A percentile compares a stretch with the other conserved stretches of the same genome.
Evolutionary conservation across 495 filamentous ascomycete species (phyloP).

Genomic region (Penicilliopsis zonata): DNA sequence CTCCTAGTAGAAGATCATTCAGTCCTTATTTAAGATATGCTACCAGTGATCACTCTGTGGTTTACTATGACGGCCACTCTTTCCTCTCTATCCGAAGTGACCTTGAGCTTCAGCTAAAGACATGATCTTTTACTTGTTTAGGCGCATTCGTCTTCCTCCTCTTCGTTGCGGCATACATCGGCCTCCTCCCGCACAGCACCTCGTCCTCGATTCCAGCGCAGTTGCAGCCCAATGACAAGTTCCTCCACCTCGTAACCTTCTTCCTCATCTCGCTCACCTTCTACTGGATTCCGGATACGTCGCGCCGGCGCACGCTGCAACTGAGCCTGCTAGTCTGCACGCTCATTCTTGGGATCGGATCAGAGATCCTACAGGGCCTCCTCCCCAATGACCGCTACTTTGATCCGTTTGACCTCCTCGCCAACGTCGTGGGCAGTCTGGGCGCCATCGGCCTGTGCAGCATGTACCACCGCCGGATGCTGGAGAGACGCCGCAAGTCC

Average conservation of each 20-base stretch:
- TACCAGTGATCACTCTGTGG: no score
- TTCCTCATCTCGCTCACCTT: conserved; percentile 77
- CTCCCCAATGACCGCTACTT: conserved; percentile 75
- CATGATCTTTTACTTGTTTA: no score
- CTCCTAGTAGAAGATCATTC: not conserved
- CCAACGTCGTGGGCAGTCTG: conserved; percentile 74
- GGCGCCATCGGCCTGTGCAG: conserved; percentile 59
- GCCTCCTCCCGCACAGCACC: conserved; percentile 47
- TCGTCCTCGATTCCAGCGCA: conserved; percentile 57
- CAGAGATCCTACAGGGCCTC: conserved; percentile 72
- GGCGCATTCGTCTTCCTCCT: conserved; percentile 69
- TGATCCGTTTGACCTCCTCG: conserved; percentile 74
- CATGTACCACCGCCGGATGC: conserved; percentile 92
- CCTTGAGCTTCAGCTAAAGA: no score
- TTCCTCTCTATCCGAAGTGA: no score
- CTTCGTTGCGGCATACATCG: conserved; percentile 64
- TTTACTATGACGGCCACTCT: no score
- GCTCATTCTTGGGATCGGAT: conserved; percentile 60
- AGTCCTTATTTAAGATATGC: conserved; percentile 2
- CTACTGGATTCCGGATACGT: conserved; percentile 95
- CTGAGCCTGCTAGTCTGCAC: conserved; percentile 76
- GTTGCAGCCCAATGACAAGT: conserved; percentile 69
- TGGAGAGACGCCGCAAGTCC: conserved; percentile 70
- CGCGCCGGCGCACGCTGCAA: conserved; percentile 70
- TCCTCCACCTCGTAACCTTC: conserved; percentile 81